phyloP scores from a whole-genome alignment of 2,329 filamentous ascomycete species.

The Fusarium sp. region DNA sequence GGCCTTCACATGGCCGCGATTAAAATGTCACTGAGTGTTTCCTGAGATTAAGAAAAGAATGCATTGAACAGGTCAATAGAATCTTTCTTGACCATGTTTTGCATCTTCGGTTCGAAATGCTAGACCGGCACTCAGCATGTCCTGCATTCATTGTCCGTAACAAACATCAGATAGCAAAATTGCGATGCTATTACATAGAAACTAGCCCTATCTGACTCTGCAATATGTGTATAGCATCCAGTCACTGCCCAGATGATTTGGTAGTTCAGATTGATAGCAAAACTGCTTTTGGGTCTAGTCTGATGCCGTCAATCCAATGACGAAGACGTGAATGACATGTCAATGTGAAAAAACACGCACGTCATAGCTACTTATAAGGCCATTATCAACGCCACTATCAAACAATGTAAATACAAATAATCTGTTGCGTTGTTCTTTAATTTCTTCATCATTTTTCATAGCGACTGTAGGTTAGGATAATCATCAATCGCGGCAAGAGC shows the following conservation, averaged over 20 bases:
- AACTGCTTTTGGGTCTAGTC: constrained; percentile 16
- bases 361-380: constrained; percentile 33
- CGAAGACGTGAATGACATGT: constrained; percentile 1
- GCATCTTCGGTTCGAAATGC: not conserved
- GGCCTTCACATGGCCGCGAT: not conserved
- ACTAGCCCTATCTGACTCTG: too few species aligned
- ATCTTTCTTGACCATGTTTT: not conserved
- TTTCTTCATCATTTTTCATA: not conserved
- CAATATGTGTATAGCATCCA: not conserved
- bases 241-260: not conserved
- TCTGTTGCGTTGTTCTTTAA: not conserved
- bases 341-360: constrained; percentile 35
- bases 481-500: not conserved
- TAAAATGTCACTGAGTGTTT: not conserved
- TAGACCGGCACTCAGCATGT: not conserved
- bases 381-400: constrained; percentile 17
- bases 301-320: constrained; percentile 22
- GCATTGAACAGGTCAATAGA: not conserved
- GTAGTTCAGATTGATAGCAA: not conserved
- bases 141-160: not conserved
- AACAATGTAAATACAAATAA: not conserved
- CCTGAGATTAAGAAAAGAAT: not conserved
- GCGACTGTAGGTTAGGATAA: not conserved
- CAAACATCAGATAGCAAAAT: not conserved
- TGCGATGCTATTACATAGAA: not conserved